Base-by-base conservation (phyloP, 805 yeast genomes). In the Pichia membranifaciens region DNA sequence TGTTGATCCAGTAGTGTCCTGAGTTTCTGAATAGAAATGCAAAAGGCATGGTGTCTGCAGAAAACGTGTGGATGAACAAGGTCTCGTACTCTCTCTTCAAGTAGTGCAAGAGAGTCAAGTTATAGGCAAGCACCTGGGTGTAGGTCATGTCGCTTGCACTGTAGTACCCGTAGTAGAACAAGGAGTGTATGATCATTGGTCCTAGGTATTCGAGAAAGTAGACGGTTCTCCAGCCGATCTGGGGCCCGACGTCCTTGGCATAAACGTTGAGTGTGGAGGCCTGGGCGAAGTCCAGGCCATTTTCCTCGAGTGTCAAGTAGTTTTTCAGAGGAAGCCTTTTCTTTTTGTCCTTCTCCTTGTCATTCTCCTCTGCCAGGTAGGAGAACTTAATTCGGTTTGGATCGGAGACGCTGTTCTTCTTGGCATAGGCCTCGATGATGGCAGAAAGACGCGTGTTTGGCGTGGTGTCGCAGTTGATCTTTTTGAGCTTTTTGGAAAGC, bases 191-290 rank as follows among this genome's bases (percentile, higher is more conserved):
- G 36, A 90, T 40, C 48, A 93, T 70, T 9, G 99, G 99, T 3
- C 98, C 98, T 16, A 86, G 56, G 63, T 93, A 93, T 68, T 93
- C 99, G 53, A 87, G 70, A 44, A 87, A 57, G 61, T 82, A 93
- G n/a, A 91, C 98, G 3, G 88, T 76, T 67, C 85, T 78, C 96
- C 97, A 93, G 4, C 82, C 81, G 49, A 93, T 79, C 67, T 93
- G 99, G 0, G 90, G 89, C 18, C 99, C 99, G 51, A 91, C 71
- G 61, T 91, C 99, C 64, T 91, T 90, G 47, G 85, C 85, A 53
- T 69, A 77, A 13, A 89, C 69, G 13, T 67, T 72, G 21, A 71
- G 57, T 9, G 70, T 54, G 20, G 68, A 66, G 37, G 70, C 39
- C 13, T 57, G 49, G 3, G 52, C 50, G 43, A 65, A 62, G 40